Evolutionary conservation across 1,139 yeast species (phyloP), one percentile per base, ranked within the genome.

Genomic region (Casaregolazyma lundiana): DNA sequence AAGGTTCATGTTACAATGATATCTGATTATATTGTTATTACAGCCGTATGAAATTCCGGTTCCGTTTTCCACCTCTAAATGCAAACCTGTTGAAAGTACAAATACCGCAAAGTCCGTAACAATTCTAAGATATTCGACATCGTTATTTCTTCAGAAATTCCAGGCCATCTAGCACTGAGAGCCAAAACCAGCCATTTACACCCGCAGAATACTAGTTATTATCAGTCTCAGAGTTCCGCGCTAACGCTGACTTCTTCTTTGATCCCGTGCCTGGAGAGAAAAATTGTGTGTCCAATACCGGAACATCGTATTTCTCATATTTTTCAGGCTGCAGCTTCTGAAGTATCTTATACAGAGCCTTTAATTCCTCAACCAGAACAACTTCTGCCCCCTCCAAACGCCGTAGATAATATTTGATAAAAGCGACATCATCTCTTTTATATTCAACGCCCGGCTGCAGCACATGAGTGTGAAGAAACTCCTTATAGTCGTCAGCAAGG

Each of bases 301-400:
- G 41, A n/a, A 38, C n/a, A 17, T 38, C 41, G 20, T 38, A 38
- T 5, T 29, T 24, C 2, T 29, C 36, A 35, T 30, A 40, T 19
- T 29, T 20, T 18, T 40, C 37, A 4, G 22, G 20, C 19, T 40
- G 37, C 2, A 40, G 37, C 19, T 5, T 21, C 36, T 30, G 36
- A 18, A 40, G 29, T 7, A 40, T 30, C 6, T 13, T 18, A 19
- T 40, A 22, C 11, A 40, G 19, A 13, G 19, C 21, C 3, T n/a
- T 29, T 18, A 40, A 18, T 40, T 40, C 43, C 3, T 40, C 43
- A 16, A 20, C 43, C 2, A 40, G 43, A 4, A 40, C 43, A 3
- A 69, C 59, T 40, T 64, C 61, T 7, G 56, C 60, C 9, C 79
- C 81, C 46, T 69, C 72, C 30, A 76, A 53, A 53, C 76, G 76